Conservation (phyloP, 768 basidiomycete genomes). For the Macrocybe gigantea region DNA sequence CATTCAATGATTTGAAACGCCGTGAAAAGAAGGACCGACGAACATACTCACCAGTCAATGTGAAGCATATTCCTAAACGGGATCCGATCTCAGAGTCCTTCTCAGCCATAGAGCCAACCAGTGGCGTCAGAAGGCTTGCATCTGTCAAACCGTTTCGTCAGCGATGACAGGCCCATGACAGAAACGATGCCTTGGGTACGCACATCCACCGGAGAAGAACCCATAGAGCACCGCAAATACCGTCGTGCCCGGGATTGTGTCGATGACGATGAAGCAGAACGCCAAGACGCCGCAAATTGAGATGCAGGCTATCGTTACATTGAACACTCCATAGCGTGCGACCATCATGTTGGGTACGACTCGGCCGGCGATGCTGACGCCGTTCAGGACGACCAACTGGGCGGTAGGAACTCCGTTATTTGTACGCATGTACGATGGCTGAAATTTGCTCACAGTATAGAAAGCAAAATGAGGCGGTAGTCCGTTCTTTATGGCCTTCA, state of each 20-base stretch:
- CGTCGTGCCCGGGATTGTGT: constrained; percentile 1
- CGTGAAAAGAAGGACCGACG: background rate
- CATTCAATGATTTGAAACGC: background rate
- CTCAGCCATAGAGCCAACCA: background rate
- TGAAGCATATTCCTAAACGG: constrained; percentile 2
- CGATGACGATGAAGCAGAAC: constrained; percentile 5
- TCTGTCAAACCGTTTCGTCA: background rate
- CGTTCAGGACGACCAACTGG: constrained; percentile 18
- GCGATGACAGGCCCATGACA: background rate
- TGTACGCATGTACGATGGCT: background rate
- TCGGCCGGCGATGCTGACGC: constrained; percentile 13
- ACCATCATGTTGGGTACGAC: constrained; percentile 11
- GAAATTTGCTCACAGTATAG: constrained; percentile 25
- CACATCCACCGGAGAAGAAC: constrained; percentile 7
- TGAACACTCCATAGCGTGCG: constrained; percentile 8
- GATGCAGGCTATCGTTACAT: constrained; percentile 10
- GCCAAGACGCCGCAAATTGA: constrained; percentile 2
- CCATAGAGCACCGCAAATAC: constrained; percentile 5
- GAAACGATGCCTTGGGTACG: background rate
- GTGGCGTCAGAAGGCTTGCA: constrained; percentile 1
- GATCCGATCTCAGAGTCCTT: background rate
- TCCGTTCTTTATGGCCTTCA: constrained; percentile 27
- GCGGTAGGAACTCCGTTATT: background rate
- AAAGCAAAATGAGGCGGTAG: constrained; percentile 28
- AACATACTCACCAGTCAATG: background rate